A percentile compares a stretch with the other conserved stretches of the same genome.
Conservation (phyloP, 345 rosid genomes). For the Linum trigynum region DNA sequence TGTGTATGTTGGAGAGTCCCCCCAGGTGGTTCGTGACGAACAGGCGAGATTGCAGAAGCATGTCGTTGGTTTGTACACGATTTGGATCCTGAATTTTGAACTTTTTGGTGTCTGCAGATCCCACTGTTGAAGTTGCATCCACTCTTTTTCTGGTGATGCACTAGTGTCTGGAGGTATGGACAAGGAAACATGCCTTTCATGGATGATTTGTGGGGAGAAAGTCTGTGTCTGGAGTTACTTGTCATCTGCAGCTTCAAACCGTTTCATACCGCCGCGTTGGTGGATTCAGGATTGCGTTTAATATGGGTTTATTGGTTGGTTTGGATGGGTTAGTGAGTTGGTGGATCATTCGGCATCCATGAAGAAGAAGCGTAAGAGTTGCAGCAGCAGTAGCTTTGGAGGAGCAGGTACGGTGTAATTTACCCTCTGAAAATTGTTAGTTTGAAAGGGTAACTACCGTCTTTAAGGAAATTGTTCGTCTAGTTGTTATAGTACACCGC, state of each 20-base stretch:
- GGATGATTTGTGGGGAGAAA: constrained; percentile 61
- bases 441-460: too few species aligned
- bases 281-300: too few species aligned
- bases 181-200: constrained; percentile 55
- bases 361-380: too few species aligned
- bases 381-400: too few species aligned
- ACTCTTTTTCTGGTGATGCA: constrained; percentile 38
- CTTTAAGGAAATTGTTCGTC: too few species aligned
- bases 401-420: too few species aligned
- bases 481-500: too few species aligned
- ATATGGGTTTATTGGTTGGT: too few species aligned
- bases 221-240: constrained; percentile 72
- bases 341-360: too few species aligned
- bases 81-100: constrained; percentile 2
- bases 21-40: constrained; percentile 66
- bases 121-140: constrained; percentile 12
- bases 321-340: too few species aligned
- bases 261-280: too few species aligned
- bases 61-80: constrained; percentile 42
- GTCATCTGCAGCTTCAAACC: constrained; percentile 32
- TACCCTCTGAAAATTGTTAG: too few species aligned
- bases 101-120: neutral
- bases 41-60: constrained; percentile 38
- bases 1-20: constrained; percentile 83
- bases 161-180: constrained; percentile 75